These are phyloP conservation scores for Tritrichomonas musculus DNA, from an alignment of 208 protist species.

Conservation along the genomic window DNA sequence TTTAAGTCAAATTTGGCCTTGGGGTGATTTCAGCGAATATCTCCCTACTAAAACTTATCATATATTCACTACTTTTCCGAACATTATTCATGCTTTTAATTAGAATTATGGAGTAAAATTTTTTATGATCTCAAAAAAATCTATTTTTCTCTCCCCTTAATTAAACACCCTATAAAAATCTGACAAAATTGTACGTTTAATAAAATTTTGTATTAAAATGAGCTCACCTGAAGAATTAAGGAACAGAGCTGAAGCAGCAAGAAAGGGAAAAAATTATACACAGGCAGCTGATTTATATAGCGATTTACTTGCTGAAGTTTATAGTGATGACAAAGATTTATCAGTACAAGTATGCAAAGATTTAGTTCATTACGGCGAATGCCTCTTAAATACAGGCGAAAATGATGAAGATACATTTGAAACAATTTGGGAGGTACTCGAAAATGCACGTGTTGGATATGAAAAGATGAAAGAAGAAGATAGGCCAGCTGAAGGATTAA, in stretches of 20 bases:
- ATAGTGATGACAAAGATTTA: neutral
- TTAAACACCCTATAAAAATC: no score
- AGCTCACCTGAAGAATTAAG: no score
- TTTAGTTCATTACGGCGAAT: neutral
- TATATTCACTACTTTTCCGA: no score
- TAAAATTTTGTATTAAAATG: no score
- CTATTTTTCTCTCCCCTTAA: no score
- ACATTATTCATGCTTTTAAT: no score
- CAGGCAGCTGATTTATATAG: neutral
- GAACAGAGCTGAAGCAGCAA: neutral
- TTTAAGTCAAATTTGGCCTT: no score
- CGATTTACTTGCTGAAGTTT: neutral
- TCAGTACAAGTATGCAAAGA: neutral
- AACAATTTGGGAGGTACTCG: neutral
- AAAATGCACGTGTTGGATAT: constrained; percentile 23
- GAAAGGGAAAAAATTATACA: neutral
- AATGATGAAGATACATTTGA: neutral
- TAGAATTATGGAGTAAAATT: no score
- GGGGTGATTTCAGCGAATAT: no score
- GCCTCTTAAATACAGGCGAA: neutral
- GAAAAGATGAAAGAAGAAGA: neutral
- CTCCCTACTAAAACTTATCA: no score
- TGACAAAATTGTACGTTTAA: no score
- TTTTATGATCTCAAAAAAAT: no score
- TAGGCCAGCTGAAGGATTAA: neutral